These are phyloP conservation scores for Henckelia pumila DNA, from an alignment of 257 asterid species.

Conservation along the genomic window DNA sequence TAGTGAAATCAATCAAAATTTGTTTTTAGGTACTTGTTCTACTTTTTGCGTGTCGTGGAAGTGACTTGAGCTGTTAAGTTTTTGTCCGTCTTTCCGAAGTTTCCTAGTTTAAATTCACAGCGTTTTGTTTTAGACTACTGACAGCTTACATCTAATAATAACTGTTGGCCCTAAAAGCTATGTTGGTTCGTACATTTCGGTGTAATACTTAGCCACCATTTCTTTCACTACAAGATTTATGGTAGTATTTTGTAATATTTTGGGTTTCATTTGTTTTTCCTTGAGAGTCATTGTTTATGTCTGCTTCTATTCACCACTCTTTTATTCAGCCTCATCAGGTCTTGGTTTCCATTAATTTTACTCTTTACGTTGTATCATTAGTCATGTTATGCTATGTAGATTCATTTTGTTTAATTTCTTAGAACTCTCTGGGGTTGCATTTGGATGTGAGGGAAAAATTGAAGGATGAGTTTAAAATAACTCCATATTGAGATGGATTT, in stretches of 20 bases:
- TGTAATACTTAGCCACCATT: not conserved
- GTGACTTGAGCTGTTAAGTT: not conserved
- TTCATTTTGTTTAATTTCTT: not conserved
- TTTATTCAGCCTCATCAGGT: not conserved
- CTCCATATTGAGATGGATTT: not conserved
- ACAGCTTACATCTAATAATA: not conserved
- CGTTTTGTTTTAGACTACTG: not conserved
- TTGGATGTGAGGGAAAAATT: not conserved
- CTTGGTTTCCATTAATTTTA: not conserved
- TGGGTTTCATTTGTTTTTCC: not conserved
- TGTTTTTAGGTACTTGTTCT: not conserved
- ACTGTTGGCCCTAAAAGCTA: not conserved
- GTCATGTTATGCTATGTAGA: not conserved
- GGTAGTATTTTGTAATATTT: not conserved
- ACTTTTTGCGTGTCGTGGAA: not conserved
- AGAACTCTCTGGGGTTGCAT: not conserved
- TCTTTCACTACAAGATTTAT: not conserved
- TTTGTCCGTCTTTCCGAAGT: not conserved
- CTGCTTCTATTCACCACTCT: not conserved
- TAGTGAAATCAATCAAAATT: not conserved
- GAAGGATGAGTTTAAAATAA: not conserved
- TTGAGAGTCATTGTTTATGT: not conserved
- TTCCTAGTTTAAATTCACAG: not conserved
- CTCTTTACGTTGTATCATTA: not conserved
- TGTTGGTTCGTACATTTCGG: not conserved